Evolutionary conservation across 768 basidiomycete genomes (phyloP).

Genomic region (Rhizopogon vesiculosus): DNA sequence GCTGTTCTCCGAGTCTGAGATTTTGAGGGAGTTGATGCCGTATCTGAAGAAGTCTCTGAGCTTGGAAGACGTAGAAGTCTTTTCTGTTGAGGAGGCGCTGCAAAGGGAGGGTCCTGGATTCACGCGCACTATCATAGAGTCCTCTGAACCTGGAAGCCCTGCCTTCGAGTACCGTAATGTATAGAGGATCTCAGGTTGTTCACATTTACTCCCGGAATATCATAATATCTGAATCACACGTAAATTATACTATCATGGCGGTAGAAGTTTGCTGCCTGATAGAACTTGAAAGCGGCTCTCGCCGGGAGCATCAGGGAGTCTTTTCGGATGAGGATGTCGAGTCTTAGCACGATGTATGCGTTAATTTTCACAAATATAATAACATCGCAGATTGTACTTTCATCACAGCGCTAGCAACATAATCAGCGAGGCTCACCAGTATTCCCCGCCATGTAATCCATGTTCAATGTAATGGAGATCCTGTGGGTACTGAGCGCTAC

Average conservation of each 20-base stretch:
- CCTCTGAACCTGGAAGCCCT: slow-evolving; percentile 84
- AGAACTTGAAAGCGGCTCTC: too few species aligned
- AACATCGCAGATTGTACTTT: neutral
- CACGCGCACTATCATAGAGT: slow-evolving; percentile 66
- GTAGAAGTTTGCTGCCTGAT: too few species aligned
- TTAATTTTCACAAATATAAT: too few species aligned
- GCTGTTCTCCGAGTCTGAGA: slow-evolving; percentile 77
- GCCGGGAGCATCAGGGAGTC: too few species aligned
- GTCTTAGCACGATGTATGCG: too few species aligned
- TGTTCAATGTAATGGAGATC: neutral
- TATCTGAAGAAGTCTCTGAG: slow-evolving; percentile 78
- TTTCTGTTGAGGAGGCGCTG: slow-evolving; percentile 64
- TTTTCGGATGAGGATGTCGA: too few species aligned
- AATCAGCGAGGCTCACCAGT: neutral
- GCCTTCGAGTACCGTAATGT: slow-evolving; percentile 88
- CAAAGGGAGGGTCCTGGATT: slow-evolving; percentile 53
- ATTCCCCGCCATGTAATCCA: neutral
- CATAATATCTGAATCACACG: neutral
- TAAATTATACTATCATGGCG: neutral
- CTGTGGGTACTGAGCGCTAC: neutral
- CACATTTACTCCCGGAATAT: too few species aligned
- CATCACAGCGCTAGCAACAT: neutral
- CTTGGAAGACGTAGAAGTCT: slow-evolving; percentile 65
- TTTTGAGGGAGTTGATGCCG: slow-evolving; percentile 64
- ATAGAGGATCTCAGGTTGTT: slow-evolving; percentile 4